Percentiles rank a stretch among this genome's conserved stretches.
These are phyloP conservation scores for Peltaster fructicola DNA, from an alignment of 2,329 filamentous ascomycete genomes.

Conservation along the genomic window DNA sequence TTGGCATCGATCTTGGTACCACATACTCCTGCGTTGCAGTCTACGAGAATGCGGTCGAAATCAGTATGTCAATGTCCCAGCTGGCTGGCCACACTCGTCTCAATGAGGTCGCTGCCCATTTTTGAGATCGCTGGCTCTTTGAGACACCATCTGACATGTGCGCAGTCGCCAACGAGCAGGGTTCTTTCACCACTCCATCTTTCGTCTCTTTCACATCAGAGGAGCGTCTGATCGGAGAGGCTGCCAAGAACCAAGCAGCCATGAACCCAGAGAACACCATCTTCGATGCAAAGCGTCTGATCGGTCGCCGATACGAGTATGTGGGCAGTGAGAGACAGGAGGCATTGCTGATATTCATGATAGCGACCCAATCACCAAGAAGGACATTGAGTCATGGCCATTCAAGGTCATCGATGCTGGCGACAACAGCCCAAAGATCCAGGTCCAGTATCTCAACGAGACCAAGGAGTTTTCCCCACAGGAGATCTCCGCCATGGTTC, in stretches of 20 bases:
- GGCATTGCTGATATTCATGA: too few relatives aligned
- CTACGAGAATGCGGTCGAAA: constrained; percentile 98
- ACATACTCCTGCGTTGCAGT: constrained; percentile 99
- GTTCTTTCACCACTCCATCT: constrained; percentile 94
- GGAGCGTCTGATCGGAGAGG: constrained; percentile 98
- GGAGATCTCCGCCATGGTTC: constrained; percentile 98
- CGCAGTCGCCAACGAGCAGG: constrained; percentile 88
- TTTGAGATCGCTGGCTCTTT: too few relatives aligned
- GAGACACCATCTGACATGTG: constrained; percentile 5
- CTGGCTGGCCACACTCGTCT: too few relatives aligned
- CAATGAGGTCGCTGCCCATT: too few relatives aligned
- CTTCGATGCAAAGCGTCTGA: constrained; percentile 93
- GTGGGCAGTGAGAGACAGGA: too few relatives aligned
- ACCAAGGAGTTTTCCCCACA: constrained; percentile 93
- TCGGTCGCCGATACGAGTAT: too few relatives aligned
- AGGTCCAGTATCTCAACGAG: constrained; percentile 92
- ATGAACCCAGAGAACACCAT: constrained; percentile 98
- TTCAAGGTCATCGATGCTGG: constrained; percentile 95
- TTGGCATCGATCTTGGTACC: constrained; percentile 99
- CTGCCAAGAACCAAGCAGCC: constrained; percentile 98
- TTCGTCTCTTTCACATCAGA: constrained; percentile 98
- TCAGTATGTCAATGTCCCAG: constrained; percentile 46
- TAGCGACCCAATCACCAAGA: constrained; percentile 94
- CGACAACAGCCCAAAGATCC: constrained; percentile 73
- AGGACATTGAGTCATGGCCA: constrained; percentile 96